These are phyloP conservation scores for Collybiopsis luxurians DNA, from an alignment of 768 basidiomycete genomes.

Conservation along the genomic window DNA sequence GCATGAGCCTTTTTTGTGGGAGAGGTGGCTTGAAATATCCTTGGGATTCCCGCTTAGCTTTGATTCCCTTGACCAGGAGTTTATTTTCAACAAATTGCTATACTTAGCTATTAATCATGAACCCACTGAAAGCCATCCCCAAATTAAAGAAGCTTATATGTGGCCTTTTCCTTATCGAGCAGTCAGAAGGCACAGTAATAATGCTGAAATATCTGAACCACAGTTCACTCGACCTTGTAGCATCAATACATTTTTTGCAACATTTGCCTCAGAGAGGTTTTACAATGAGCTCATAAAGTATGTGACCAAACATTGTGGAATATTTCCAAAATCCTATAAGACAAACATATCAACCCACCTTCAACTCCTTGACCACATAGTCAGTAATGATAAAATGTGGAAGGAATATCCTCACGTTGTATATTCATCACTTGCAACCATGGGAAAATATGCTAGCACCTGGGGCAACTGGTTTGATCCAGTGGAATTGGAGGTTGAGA, in stretches of 20 bases:
- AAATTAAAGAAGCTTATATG: too few species aligned
- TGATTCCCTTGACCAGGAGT: not conserved
- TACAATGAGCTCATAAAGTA: not conserved
- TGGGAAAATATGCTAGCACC: not conserved
- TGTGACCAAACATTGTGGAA: too few species aligned
- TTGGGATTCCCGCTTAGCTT: too few species aligned
- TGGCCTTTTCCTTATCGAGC: too few species aligned
- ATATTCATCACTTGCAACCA: not conserved
- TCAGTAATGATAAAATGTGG: not conserved
- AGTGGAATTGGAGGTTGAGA: too few species aligned
- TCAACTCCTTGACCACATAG: too few species aligned
- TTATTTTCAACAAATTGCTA: not conserved
- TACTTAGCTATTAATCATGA: not conserved
- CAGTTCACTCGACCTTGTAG: not conserved
- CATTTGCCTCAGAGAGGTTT: not conserved
- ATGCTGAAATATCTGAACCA: not conserved
- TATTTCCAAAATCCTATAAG: too few species aligned
- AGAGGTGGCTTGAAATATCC: too few species aligned
- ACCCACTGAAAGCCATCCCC: too few species aligned
- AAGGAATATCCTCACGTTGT: not conserved
- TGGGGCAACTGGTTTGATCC: too few species aligned
- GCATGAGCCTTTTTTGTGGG: too few species aligned
- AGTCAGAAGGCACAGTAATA: not conserved
- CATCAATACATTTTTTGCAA: not conserved
- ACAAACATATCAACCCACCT: too few species aligned